These are phyloP conservation scores for Boletus rubroflammeus DNA, from an alignment of 768 basidiomycete species.

Conservation along the genomic window DNA sequence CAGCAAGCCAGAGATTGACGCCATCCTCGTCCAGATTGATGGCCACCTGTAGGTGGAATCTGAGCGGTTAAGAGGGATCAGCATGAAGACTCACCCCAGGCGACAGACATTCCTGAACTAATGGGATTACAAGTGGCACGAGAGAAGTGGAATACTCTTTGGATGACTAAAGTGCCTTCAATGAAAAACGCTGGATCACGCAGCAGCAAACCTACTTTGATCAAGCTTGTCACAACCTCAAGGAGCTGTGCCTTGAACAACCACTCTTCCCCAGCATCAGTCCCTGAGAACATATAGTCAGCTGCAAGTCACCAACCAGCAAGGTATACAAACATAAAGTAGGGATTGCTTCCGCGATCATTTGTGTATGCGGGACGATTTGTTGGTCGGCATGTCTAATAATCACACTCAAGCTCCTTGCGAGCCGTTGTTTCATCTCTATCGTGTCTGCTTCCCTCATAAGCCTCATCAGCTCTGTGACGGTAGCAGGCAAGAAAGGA, in stretches of 20 bases:
- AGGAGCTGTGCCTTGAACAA: constrained; percentile 70
- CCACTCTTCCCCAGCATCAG: constrained; percentile 61
- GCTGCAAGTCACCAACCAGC: neutral
- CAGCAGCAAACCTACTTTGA: constrained; percentile 47
- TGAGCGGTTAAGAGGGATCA: neutral
- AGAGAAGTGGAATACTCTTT: constrained; percentile 58
- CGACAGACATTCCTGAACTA: constrained; percentile 62
- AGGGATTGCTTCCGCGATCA: constrained; percentile 64
- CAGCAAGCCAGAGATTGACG: constrained; percentile 67
- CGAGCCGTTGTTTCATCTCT: constrained; percentile 76
- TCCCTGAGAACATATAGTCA: constrained; percentile 47
- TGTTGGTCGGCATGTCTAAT: constrained; percentile 52
- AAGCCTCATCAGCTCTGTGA: constrained; percentile 66
- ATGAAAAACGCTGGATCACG: neutral
- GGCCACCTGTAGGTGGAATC: constrained; percentile 45
- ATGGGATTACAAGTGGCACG: constrained; percentile 52
- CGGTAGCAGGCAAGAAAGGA: constrained; percentile 60
- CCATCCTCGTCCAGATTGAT: constrained; percentile 76
- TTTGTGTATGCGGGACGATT: constrained; percentile 63
- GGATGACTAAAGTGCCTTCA: constrained; percentile 49
- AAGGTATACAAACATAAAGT: constrained; percentile 54
- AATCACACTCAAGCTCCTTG: constrained; percentile 61
- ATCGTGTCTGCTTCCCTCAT: constrained; percentile 70
- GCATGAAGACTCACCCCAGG: constrained; percentile 42
- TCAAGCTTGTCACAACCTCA: constrained; percentile 63